Conservation (phyloP, 2,329 filamentous ascomycete genomes). For the Cryphonectria japonica region DNA sequence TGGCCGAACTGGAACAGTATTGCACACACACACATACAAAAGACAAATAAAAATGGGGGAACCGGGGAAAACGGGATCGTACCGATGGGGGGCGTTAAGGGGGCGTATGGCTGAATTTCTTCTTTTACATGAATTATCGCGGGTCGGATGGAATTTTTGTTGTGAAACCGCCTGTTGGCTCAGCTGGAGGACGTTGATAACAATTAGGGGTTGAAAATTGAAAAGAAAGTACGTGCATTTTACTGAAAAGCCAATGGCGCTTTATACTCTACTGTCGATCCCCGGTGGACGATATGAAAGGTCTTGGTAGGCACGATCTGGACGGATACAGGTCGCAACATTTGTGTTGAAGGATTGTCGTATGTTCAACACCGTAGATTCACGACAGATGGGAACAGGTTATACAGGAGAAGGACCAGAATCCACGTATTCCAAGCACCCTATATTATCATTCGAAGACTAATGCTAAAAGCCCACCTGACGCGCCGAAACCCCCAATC, state of each 20-base stretch:
- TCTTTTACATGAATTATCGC: slow-evolving; percentile 2
- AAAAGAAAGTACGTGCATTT: background rate
- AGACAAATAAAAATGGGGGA: background rate
- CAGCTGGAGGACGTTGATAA: background rate
- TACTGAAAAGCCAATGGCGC: background rate
- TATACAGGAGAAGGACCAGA: background rate
- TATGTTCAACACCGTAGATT: background rate
- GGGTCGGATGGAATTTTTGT: slow-evolving; percentile 12
- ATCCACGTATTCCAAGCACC: slow-evolving; percentile 5
- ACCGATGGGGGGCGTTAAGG: slow-evolving; percentile 23
- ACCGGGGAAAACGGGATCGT: slow-evolving; percentile 19
- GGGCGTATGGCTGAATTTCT: slow-evolving; percentile 25
- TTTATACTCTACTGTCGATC: background rate
- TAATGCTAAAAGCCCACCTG: slow-evolving; percentile 1
- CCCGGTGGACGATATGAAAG: background rate
- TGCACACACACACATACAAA: background rate
- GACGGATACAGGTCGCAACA: background rate
- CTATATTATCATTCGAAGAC: slow-evolving; percentile 1
- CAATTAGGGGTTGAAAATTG: background rate
- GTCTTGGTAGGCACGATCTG: background rate
- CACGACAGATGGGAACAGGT: background rate
- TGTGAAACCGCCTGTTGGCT: background rate
- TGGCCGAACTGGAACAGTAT: background rate
- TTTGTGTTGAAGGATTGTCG: no score
- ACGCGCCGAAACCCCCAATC: background rate